Percentiles rank a stretch among this genome's conserved stretches.
Evolutionary conservation across 768 basidiomycete species (phyloP).

Genomic region (Suillus sp.): DNA sequence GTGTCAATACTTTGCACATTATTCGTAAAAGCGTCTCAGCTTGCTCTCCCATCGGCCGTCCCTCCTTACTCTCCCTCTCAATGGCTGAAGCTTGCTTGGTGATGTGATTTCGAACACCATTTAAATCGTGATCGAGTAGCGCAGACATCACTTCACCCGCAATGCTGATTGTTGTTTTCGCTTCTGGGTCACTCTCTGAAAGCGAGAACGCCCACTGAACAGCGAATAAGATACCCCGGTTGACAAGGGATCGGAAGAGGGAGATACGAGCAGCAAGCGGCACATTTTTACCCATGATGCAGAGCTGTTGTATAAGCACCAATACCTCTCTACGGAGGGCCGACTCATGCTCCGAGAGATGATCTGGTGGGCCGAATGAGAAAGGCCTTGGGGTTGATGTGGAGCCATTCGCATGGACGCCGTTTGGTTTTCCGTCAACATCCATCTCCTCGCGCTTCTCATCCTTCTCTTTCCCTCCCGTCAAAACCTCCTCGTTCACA

Average conservation of each 20-base stretch:
- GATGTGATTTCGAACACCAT: slow-evolving; percentile 82
- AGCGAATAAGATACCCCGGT: slow-evolving; percentile 86
- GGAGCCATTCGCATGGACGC: slow-evolving; percentile 35
- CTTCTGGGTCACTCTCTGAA: slow-evolving; percentile 53
- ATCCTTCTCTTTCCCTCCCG: slow-evolving; percentile 36
- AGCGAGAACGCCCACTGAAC: slow-evolving; percentile 90
- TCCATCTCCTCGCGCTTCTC: slow-evolving; percentile 36
- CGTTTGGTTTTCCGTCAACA: slow-evolving; percentile 42
- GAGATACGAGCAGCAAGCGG: slow-evolving; percentile 84
- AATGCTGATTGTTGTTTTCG: slow-evolving; percentile 68
- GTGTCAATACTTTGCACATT: slow-evolving; percentile 75
- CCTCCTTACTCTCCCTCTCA: slow-evolving; percentile 60
- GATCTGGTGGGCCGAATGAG: slow-evolving; percentile 59
- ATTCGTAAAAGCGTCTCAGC: slow-evolving; percentile 76
- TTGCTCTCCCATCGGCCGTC: slow-evolving; percentile 58
- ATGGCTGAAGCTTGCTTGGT: slow-evolving; percentile 79
- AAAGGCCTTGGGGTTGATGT: slow-evolving; percentile 36
- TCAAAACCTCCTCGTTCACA: slow-evolving; percentile 68
- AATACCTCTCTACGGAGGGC: slow-evolving; percentile 74
- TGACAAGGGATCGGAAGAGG: slow-evolving; percentile 85
- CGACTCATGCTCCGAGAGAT: slow-evolving; percentile 56
- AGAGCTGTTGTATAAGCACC: slow-evolving; percentile 87
- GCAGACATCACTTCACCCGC: slow-evolving; percentile 85
- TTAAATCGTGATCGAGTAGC: slow-evolving; percentile 88
- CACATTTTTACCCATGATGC: slow-evolving; percentile 95